Evolutionary conservation across 345 rosid genomes (phyloP).

Genomic region (Corchorus olitorius): DNA sequence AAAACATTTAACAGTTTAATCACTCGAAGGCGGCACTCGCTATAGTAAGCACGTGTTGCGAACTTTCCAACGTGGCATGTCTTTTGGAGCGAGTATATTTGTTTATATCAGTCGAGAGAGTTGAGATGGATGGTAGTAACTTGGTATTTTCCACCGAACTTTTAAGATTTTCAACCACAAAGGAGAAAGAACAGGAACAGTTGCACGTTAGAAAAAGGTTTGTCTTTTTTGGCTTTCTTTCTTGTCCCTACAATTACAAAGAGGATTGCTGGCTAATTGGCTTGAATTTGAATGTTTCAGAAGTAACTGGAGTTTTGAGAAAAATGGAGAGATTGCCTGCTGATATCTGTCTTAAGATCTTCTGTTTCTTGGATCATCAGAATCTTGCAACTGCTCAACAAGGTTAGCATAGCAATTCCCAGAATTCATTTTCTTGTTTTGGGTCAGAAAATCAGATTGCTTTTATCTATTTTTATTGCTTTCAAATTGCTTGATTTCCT

Average conservation of each 20-base stretch:
- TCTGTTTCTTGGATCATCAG: conserved; percentile 52
- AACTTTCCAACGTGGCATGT: background rate
- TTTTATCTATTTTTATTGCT: background rate
- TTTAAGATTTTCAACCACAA: background rate
- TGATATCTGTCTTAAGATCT: conserved; percentile 45
- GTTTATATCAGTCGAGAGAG: background rate
- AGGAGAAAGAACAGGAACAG: no score
- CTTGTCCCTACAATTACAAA: conserved; percentile 11
- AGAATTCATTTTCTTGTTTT: background rate
- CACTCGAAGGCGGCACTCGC: background rate
- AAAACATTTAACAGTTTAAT: background rate
- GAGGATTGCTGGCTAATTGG: background rate
- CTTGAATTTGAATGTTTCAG: background rate
- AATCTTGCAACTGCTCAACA: conserved; percentile 51
- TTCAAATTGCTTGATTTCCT: background rate
- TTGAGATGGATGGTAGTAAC: conserved; percentile 22
- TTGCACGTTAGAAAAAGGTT: background rate
- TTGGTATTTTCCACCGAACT: background rate
- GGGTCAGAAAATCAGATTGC: background rate
- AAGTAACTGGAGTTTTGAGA: background rate
- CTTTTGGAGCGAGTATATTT: background rate
- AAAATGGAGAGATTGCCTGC: conserved; percentile 52
- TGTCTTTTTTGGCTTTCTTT: background rate
- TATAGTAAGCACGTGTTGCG: background rate
- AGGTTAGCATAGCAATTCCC: conserved; percentile 32